Percentiles rank a stretch among this genome's conserved stretches.
phyloP scores from a whole-genome alignment of 257 asterid species.

The Ilex aquifolium region DNA sequence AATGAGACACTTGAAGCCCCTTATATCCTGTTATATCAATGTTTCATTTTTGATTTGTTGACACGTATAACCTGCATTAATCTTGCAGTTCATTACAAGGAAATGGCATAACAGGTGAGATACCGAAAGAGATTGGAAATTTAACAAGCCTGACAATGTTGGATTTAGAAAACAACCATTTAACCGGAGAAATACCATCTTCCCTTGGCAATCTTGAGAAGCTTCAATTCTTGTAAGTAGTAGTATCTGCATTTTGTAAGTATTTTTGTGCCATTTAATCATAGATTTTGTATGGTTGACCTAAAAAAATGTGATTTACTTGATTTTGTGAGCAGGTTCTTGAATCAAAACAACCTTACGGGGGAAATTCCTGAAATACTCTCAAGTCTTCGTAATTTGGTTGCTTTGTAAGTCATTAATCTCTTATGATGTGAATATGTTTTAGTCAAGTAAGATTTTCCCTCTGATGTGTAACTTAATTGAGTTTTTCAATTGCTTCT shows the following conservation, averaged over 20 bases:
- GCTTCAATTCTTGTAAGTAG: slow-evolving; percentile 73
- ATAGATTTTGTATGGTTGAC: background rate
- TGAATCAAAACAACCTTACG: slow-evolving; percentile 68
- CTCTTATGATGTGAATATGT: slow-evolving; percentile 6
- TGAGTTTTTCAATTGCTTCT: background rate
- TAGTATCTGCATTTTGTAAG: background rate
- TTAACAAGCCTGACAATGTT: slow-evolving; percentile 76
- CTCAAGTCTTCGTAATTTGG: slow-evolving; percentile 46
- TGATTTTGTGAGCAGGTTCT: slow-evolving; percentile 41
- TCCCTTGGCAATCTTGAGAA: slow-evolving; percentile 67
- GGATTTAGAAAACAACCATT: slow-evolving; percentile 67
- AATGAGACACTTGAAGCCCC: too few relatives aligned
- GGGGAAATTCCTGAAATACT: slow-evolving; percentile 78
- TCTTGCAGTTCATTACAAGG: slow-evolving; percentile 79
- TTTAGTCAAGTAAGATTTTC: background rate
- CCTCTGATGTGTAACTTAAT: background rate
- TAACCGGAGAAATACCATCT: slow-evolving; percentile 78
- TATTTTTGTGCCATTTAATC: background rate
- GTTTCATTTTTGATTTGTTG: too few relatives aligned
- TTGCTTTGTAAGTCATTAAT: slow-evolving; percentile 51
- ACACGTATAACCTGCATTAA: background rate
- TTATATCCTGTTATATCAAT: too few relatives aligned
- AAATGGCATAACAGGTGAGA: slow-evolving; percentile 69
- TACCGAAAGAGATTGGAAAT: slow-evolving; percentile 76
- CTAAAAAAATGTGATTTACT: slow-evolving; percentile 10